Base-by-base conservation (phyloP, 2,329 filamentous ascomycete genomes). In the Beauveria rudraprayagi region DNA sequence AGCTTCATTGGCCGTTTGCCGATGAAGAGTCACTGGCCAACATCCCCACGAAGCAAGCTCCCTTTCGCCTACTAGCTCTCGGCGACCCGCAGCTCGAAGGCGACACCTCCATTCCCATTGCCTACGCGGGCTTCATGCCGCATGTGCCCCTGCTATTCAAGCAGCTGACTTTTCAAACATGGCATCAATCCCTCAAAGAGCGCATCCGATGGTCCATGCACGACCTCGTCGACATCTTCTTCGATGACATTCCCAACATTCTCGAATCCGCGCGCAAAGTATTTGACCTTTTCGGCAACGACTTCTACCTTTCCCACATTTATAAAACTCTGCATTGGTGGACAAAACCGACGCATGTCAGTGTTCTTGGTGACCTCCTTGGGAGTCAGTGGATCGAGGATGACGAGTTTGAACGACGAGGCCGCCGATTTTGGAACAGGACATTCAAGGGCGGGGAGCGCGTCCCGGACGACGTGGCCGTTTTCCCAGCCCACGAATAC, bases 351-450 rank as follows among this genome's bases (percentile, higher is more conserved):
- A 95, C 91, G 0, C 94, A 99, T 72, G 85, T 94, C 22, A 86
- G 89, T 0, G 92, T 97, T 0, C 79, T 99, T 4, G 94, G 94
- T 3, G 94, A 99, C 71, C 78, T 99, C 62, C 78, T 99, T 10
- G 94, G 94, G 10, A 96, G 92, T 69, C 94, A 99, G 73, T 99
- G 94, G 94, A 89, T 99, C 63, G 83, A 83, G 56, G 87, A 96
- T 70, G 83, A 81, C 34, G 94, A 99, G 74, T 99, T 99, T 70
- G 81, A 84, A 63, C 78, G 79, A 63, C 83, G 94, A 44, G 88
- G 86, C 17, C 75, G 77, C 66, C 79, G 93, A 44, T 97, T 88
- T 76, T 97, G 93, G 93, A 80, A 85, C 62, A 80, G 87, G 6
- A 88, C 94, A 2, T 92, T 97, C 72, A 78, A 74, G n/a, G 85